Conservation (phyloP, 768 basidiomycete genomes). For the Kwoniella sp. region DNA sequence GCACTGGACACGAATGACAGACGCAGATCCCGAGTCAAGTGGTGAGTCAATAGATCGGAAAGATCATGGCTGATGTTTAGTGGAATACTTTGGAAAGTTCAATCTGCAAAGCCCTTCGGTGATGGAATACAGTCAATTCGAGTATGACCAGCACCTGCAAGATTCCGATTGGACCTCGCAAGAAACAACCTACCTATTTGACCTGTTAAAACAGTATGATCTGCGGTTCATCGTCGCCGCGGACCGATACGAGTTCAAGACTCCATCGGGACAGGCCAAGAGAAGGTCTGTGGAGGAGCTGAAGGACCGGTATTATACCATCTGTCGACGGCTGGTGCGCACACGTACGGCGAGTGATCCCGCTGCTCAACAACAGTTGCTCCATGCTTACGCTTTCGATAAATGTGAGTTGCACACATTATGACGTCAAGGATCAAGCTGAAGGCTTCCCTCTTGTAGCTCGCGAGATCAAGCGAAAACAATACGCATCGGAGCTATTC, state of each 20-base stretch:
- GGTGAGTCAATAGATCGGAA: slow-evolving; percentile 13
- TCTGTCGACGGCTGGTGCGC: slow-evolving; percentile 83
- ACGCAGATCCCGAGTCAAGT: slow-evolving; percentile 22
- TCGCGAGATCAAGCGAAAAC: slow-evolving; percentile 83
- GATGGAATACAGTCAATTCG: slow-evolving; percentile 69
- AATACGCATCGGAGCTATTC: slow-evolving; percentile 83
- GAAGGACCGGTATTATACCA: slow-evolving; percentile 68
- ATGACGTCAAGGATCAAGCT: neutral
- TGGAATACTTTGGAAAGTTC: slow-evolving; percentile 78
- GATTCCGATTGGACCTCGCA: slow-evolving; percentile 88
- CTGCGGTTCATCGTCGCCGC: slow-evolving; percentile 83
- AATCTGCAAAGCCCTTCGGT: slow-evolving; percentile 64
- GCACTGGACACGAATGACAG: slow-evolving; percentile 67
- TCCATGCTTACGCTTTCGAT: slow-evolving; percentile 80
- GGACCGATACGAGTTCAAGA: slow-evolving; percentile 78
- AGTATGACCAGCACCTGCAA: slow-evolving; percentile 79
- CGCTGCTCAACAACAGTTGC: slow-evolving; percentile 69
- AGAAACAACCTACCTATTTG: slow-evolving; percentile 91
- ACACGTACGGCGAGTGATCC: slow-evolving; percentile 84
- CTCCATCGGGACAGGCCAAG: neutral
- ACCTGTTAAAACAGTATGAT: slow-evolving; percentile 77
- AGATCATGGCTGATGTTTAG: slow-evolving; percentile 14
- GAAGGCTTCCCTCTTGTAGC: slow-evolving; percentile 61
- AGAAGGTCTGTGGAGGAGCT: neutral
- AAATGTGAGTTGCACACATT: slow-evolving; percentile 64